Conservation (phyloP, 352 stramenopile species). For the Halophytophthora polymorphica region DNA sequence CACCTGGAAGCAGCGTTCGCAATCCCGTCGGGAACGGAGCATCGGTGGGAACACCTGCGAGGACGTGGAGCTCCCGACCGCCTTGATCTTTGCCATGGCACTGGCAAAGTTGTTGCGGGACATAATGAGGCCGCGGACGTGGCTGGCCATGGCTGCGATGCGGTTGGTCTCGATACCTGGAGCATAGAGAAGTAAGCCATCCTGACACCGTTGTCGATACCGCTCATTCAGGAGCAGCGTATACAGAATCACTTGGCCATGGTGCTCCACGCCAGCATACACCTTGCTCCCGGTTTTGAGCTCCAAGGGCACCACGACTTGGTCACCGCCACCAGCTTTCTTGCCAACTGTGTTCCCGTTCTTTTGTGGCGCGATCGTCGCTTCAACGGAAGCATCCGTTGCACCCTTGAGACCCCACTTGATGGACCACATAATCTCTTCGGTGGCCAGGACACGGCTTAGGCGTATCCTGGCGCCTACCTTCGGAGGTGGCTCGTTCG, state of each 20-base stretch:
- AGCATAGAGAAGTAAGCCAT: conserved; percentile 74
- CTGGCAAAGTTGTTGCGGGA: conserved; percentile 69
- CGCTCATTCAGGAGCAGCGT: conserved; percentile 80
- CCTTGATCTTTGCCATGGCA: conserved; percentile 55
- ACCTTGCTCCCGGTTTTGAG: conserved; percentile 87
- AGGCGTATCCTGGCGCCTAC: conserved; percentile 31
- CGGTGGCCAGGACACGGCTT: conserved; percentile 54
- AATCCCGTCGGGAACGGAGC: conserved; percentile 62
- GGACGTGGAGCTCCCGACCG: conserved; percentile 40
- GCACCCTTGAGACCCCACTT: conserved; percentile 83
- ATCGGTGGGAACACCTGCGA: conserved; percentile 69
- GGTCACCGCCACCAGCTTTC: background rate
- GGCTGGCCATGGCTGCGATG: conserved; percentile 49
- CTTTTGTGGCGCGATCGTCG: conserved; percentile 21
- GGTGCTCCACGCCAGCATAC: conserved; percentile 51
- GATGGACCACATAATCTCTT: conserved; percentile 86
- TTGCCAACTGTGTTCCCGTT: conserved; percentile 1
- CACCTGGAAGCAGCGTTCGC: conserved; percentile 76
- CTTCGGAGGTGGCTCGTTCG: conserved; percentile 35
- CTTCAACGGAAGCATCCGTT: conserved; percentile 69
- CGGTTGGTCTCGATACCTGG: conserved; percentile 68
- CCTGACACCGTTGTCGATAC: conserved; percentile 55
- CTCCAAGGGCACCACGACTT: conserved; percentile 66
- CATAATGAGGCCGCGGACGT: conserved; percentile 66
- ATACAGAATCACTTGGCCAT: conserved; percentile 89